Conservation (phyloP, 1,139 yeast genomes). For the Geotrichum phurueaensis region DNA sequence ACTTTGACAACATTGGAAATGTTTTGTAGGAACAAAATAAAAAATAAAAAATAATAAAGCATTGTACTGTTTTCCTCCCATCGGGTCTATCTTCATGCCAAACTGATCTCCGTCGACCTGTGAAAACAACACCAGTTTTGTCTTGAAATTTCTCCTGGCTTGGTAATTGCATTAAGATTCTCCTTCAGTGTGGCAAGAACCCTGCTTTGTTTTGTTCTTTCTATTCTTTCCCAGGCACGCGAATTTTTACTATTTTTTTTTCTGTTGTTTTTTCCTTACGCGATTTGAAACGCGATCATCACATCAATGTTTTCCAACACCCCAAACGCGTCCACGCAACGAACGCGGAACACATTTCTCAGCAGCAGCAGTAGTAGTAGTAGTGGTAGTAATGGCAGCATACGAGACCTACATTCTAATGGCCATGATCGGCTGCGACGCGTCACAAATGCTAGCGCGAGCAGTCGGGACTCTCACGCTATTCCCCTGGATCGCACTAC, state of each 20-base stretch:
- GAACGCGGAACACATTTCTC: background rate
- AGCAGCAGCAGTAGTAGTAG: background rate
- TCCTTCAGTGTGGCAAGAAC: background rate
- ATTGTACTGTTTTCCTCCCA: background rate
- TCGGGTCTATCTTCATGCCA: background rate
- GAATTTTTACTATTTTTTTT: background rate
- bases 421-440: conserved; percentile 1
- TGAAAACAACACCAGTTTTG: background rate
- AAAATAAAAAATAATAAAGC: background rate
- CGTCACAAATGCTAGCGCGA: background rate
- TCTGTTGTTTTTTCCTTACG: background rate
- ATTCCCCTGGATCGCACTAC: conserved; percentile 5
- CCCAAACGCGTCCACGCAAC: background rate
- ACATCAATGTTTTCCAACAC: background rate
- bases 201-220: background rate
- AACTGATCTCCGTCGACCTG: background rate
- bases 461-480: background rate
- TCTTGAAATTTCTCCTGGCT: background rate
- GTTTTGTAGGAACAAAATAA: background rate
- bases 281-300: background rate
- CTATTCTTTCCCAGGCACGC: background rate
- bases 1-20: background rate
- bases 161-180: background rate
- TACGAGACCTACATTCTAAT: background rate
- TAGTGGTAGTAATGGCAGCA: background rate